phyloP scores from a whole-genome alignment of 2,329 filamentous ascomycete genomes.

The Colletotrichum euphorbiae region DNA sequence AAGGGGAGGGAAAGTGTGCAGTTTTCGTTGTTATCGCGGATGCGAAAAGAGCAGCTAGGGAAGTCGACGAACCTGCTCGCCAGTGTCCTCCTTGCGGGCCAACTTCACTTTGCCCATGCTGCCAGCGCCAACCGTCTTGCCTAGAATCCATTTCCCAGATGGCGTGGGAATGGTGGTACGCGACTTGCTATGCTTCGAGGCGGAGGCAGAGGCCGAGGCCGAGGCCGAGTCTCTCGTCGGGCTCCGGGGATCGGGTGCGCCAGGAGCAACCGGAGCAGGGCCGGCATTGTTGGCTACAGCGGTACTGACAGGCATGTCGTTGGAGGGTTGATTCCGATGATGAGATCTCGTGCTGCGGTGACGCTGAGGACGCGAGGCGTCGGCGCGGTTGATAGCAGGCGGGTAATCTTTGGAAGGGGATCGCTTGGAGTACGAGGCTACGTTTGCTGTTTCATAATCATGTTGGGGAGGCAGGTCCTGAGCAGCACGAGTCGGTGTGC shows the following conservation, averaged over 20 bases:
- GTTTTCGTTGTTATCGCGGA: neutral
- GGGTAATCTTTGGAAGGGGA: slow-evolving; percentile 73
- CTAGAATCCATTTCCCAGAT: slow-evolving; percentile 92
- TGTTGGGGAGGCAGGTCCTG: slow-evolving; percentile 65
- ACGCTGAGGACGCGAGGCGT: slow-evolving; percentile 61
- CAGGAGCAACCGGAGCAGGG: slow-evolving; percentile 62
- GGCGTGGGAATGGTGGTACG: slow-evolving; percentile 89
- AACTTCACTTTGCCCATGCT: slow-evolving; percentile 99
- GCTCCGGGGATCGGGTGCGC: slow-evolving; percentile 58
- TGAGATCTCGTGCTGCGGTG: slow-evolving; percentile 63
- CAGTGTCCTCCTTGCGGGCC: slow-evolving; percentile 88
- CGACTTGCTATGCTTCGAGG: slow-evolving; percentile 65
- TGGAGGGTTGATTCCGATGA: slow-evolving; percentile 48
- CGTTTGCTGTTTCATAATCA: slow-evolving; percentile 79
- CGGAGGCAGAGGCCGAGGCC: slow-evolving; percentile 48
- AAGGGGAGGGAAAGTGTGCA: neutral
- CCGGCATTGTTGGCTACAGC: slow-evolving; percentile 65
- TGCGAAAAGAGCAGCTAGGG: neutral
- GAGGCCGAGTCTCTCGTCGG: slow-evolving; percentile 43
- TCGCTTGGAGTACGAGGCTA: slow-evolving; percentile 72
- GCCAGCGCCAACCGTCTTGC: slow-evolving; percentile 96
- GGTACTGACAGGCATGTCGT: slow-evolving; percentile 64
- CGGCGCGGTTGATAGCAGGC: slow-evolving; percentile 62
- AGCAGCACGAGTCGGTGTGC: no score
- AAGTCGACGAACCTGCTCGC: slow-evolving; percentile 80